Evolutionary conservation across 2,329 filamentous ascomycete genomes (phyloP), one percentile per base, ranked within the genome.

Genomic region (Fusarium dimerum): DNA sequence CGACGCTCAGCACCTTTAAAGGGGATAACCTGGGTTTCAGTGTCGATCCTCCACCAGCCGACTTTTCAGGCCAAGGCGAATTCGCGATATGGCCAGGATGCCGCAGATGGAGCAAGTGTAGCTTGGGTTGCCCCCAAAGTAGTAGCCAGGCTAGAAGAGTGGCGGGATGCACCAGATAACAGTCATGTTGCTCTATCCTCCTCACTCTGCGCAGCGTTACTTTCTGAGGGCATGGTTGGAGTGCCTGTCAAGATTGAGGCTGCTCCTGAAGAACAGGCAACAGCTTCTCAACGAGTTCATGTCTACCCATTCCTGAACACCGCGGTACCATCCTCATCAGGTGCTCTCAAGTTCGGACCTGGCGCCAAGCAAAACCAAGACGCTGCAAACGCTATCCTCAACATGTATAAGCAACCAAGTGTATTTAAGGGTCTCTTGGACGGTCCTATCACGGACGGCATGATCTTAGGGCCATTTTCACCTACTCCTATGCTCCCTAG

Each of bases 171-270:
- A 2, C 92, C 94, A 1, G 90, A 93, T 66, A 86, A 85, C 48
- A 86, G 89, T 57, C 89, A 92, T 55, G 83, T 85, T 45, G 90
- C 90, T 1, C 76, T 99, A 20, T 97, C 94, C 1, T 82, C 86
- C 0, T 73, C 86, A 4, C 76, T 99, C 8, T 96, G 90, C 69
- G 82, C 83, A 30, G 82, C 88, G 1, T 78, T 99, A 17, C 86
- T 86, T 3, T 85, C 83, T 47, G 76, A 83, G 38, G 86, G 85
- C 2, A 81, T 96, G 47, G 89, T 96, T 10, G 94, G 94, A 12
- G 90, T 92, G 1, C 84, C 97, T 40, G 82, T 96, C 51, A 91
- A 93, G 55, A 79, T 99, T 30, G 92, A 97, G 67, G 86, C 89
- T 11, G 92, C 93, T 1, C 85, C 90, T 15, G 85, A 52, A 85